phyloP scores from a whole-genome alignment of 2,329 filamentous ascomycete genomes.

The Diaporthe velutina region DNA sequence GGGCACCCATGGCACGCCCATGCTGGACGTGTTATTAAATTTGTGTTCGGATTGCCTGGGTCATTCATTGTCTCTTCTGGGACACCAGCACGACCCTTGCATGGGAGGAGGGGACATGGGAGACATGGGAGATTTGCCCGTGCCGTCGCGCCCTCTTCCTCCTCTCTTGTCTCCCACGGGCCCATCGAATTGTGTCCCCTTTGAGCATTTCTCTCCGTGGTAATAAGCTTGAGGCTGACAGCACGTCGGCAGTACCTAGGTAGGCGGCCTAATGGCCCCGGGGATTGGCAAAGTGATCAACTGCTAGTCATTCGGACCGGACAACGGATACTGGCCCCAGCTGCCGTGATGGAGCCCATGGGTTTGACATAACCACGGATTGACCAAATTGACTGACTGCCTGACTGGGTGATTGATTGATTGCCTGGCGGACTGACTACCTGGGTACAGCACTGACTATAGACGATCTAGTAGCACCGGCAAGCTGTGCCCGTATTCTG shows the following conservation, averaged over 20 bases:
- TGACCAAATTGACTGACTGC: constrained; percentile 29
- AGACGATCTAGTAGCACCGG: constrained; percentile 1
- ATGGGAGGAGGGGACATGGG: constrained; percentile 32
- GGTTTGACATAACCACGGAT: constrained; percentile 17
- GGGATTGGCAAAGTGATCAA: constrained; percentile 22
- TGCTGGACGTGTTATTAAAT: constrained; percentile 27
- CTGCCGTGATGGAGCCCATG: constrained; percentile 31
- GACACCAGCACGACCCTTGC: constrained; percentile 32
- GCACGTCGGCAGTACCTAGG: constrained; percentile 4
- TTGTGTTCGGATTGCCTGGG: constrained; percentile 28
- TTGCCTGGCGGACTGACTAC: constrained; percentile 13
- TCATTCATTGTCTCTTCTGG: constrained; percentile 27
- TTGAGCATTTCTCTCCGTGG: constrained; percentile 29
- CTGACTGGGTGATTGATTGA: neutral
- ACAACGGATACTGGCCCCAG: constrained; percentile 29
- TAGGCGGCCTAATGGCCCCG: neutral
- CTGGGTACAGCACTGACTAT: neutral
- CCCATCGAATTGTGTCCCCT: constrained; percentile 27
- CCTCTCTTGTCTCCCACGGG: constrained; percentile 14
- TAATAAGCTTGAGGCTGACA: constrained; percentile 26
- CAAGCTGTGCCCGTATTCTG: constrained; percentile 1
- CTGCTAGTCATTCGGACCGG: constrained; percentile 32
- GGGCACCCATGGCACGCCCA: constrained; percentile 25
- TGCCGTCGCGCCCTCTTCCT: constrained; percentile 26
- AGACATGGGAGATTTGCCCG: constrained; percentile 33